Conservation (phyloP, 2,329 filamentous ascomycete genomes). For the Pyrenophora tritici-repentis region DNA sequence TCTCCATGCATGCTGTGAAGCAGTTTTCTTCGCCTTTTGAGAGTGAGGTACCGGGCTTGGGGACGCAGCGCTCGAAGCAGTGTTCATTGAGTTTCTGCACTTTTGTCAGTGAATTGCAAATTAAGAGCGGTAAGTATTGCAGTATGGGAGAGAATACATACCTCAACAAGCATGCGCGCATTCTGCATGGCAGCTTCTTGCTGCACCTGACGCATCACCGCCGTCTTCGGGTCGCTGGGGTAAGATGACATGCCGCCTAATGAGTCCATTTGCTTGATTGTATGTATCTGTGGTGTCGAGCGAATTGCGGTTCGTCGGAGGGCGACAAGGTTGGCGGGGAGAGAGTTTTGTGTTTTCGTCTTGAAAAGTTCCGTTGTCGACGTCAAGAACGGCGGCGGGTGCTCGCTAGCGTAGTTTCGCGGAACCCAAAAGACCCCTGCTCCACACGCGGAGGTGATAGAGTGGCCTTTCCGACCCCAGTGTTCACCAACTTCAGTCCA, state of each 20-base stretch:
- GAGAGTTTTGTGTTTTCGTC: neutral
- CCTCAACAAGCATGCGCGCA: constrained; percentile 56
- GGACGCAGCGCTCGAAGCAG: constrained; percentile 61
- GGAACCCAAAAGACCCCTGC: constrained; percentile 25
- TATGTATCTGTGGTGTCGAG: constrained; percentile 1
- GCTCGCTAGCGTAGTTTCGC: constrained; percentile 20
- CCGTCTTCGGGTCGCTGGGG: constrained; percentile 51
- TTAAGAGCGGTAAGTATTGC: neutral
- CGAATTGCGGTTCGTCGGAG: neutral
- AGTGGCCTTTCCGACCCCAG: constrained; percentile 17
- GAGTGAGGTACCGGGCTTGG: constrained; percentile 57
- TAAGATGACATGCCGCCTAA: constrained; percentile 38
- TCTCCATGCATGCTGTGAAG: constrained; percentile 60
- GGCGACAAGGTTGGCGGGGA: constrained; percentile 3
- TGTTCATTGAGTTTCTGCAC: constrained; percentile 58
- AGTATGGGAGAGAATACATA: neutral
- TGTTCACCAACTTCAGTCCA: constrained; percentile 23
- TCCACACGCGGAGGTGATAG: constrained; percentile 32
- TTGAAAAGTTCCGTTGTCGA: constrained; percentile 32
- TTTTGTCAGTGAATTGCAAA: neutral
- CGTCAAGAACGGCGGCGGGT: constrained; percentile 31
- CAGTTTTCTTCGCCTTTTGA: constrained; percentile 57
- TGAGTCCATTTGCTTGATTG: constrained; percentile 37
- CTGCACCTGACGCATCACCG: constrained; percentile 58
- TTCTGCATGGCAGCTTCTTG: constrained; percentile 59